Base-by-base conservation (phyloP, 2,329 filamentous ascomycete species). In the Xylaria sp. region DNA sequence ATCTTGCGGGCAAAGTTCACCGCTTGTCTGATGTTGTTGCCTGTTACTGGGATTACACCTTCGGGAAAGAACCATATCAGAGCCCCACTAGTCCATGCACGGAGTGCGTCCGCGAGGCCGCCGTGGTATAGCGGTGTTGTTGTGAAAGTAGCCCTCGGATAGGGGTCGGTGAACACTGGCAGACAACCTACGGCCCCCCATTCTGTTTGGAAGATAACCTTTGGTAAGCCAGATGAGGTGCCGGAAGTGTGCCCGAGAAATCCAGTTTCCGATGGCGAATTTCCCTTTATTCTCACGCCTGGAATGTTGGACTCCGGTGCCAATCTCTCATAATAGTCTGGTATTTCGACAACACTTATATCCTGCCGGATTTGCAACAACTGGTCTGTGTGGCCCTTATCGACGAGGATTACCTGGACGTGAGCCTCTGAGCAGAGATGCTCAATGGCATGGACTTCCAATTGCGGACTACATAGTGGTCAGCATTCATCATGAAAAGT, bases 91-190 rank as follows among this genome's bases (percentile, higher is more conserved):
- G 82, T 81, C 84, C 85, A 87, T 0, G 83, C 78, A 54, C 85
- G 75, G 51, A 88, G 80, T 18, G 82, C 77, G 67, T 88, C 86
- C 1, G 85, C 83, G 7, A 87, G 76, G 0, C 85, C 86, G 1
- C 85, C 86, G 64, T 88, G 84, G 63, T 87, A 88, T 0, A 88
- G 74, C 0, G 86, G 85, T 2, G 85, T 88, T 0, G 84, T 86
- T 0, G 84, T 85, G 65, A 88, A 88, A 0, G 83, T 86, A 0
- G 83, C 80, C 2, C 73, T 67, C 2, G 72, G 55, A 0, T 66
- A 48, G 0, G 71, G 69, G 3, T 70, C 63, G 0, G 67, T 63
- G 7, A 86, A 76, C 2, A 70, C 70, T 6, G 83, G 83, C 0
- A 87, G 74, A 0, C 82, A 81, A 1, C 79, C 80, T 2, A 84